phyloP scores from a whole-genome alignment of 2,329 filamentous ascomycete species.

The Diaporthe citri region DNA sequence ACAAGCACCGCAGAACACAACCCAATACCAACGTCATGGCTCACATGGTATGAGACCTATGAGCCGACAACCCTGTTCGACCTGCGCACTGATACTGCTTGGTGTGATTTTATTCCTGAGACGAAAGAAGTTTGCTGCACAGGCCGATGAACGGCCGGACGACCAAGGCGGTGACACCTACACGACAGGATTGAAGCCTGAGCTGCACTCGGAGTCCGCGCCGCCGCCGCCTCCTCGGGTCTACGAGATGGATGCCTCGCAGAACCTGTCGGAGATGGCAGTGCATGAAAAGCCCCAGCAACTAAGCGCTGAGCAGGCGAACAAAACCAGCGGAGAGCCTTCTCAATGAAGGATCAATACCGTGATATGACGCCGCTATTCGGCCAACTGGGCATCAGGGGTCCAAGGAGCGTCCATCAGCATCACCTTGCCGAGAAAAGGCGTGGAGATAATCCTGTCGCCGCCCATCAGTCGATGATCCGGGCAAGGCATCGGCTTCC shows the following conservation, averaged over 20 bases:
- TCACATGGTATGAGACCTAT: neutral
- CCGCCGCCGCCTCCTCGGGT: neutral
- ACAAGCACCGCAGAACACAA: no score
- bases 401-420: neutral
- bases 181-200: neutral
- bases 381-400: neutral
- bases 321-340: neutral
- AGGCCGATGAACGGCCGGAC: neutral
- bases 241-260: conserved; percentile 10
- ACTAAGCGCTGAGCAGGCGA: neutral
- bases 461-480: neutral
- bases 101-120: conserved; percentile 1
- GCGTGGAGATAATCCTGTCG: neutral
- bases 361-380: neutral
- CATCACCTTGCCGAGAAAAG: neutral
- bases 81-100: neutral
- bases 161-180: neutral
- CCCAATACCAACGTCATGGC: neutral
- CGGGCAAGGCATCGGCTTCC: neutral
- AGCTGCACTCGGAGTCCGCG: conserved; percentile 11
- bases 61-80: neutral
- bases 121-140: neutral
- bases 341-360: neutral
- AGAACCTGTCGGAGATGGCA: neutral
- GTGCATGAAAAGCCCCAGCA: conserved; percentile 13